Base-by-base conservation (phyloP, 768 basidiomycete genomes). In the Tremella fuciformis region DNA sequence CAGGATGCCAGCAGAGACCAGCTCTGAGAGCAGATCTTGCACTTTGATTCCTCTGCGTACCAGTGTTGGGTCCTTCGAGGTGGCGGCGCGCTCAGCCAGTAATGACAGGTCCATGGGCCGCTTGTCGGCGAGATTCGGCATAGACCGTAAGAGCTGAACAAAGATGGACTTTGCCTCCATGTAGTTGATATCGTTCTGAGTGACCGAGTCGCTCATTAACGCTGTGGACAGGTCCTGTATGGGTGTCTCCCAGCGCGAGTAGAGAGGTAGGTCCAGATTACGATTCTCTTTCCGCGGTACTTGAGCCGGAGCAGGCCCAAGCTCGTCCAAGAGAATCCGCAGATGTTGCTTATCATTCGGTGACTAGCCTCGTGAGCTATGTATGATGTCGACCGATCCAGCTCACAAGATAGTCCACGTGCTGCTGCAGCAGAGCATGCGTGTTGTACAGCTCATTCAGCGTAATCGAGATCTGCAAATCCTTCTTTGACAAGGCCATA, bases 141-240 rank as follows among this genome's bases (percentile, higher is more conserved):
- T 84, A 29, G 93, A 98, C 65, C 96, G 92, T 57, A 99, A 86
- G 53, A 98, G 84, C 76, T 97, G 92, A 29, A 98, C 96, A 66
- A 99, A 92, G 73, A 98, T 98, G 7, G 94, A 97, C 80, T 99
- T 99, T 57, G 96, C 89, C 76, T 99, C 96, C 92, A 98, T 97
- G 81, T 98, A 99, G 26, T 98, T 84, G 85, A 99, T 94, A 79
- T 99, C 96, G 74, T 88, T 88, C 46, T 92, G 91, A 21, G 96
- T 97, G 25, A 99, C 88, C 77, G 93, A 92, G 64, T 82, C 81
- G 4, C 79, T 79, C 87, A 98, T 92, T 57, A 99, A 83, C 0
- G 94, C 91, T 44, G 88, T 93, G 64, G 94, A 90, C 47, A 98
- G 86, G 74, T 99, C 96, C 68, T 98, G 96, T 47, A 99, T 90